phyloP scores from a whole-genome alignment of 805 yeast species.

The Metschnikowia reukaufii region DNA sequence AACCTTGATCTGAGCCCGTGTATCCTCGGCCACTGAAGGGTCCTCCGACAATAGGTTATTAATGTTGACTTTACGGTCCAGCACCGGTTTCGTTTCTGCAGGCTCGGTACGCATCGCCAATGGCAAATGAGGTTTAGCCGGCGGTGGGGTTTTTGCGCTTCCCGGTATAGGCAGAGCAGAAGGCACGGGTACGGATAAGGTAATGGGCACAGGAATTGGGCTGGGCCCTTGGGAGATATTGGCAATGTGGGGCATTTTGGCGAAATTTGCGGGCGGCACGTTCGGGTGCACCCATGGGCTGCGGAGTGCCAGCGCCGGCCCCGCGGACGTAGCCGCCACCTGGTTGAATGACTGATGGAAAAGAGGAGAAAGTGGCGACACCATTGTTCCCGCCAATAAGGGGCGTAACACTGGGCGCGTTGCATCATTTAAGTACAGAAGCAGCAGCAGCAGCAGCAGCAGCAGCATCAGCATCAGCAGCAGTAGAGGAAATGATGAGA shows the following conservation, averaged over 20 bases:
- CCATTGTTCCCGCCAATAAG: conserved; percentile 21
- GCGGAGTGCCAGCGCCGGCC: conserved; percentile 3
- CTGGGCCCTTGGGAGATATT: neutral
- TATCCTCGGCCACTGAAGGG: conserved; percentile 1
- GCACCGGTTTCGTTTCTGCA: neutral
- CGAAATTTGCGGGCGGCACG: neutral
- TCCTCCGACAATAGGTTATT: conserved; percentile 8
- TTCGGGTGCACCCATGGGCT: conserved; percentile 8
- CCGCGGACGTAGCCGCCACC: conserved; percentile 10
- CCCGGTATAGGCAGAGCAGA: neutral
- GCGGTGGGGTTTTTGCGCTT: neutral
- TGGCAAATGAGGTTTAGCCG: neutral
- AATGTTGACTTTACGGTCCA: conserved; percentile 5
- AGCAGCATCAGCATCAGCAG: neutral
- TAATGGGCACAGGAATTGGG: too few relatives aligned
- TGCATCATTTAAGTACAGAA: conserved; percentile 19
- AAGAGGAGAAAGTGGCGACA: conserved; percentile 41
- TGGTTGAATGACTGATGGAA: conserved; percentile 38
- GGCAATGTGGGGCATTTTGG: conserved; percentile 1
- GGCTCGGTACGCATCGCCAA: neutral
- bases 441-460: neutral
- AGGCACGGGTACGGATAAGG: too few relatives aligned
- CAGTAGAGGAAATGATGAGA: conserved; percentile 15
- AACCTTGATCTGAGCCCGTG: conserved; percentile 1
- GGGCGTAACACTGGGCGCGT: conserved; percentile 10